phyloP scores from a whole-genome alignment of 495 filamentous ascomycete species.

The Aspergillus baeticus region DNA sequence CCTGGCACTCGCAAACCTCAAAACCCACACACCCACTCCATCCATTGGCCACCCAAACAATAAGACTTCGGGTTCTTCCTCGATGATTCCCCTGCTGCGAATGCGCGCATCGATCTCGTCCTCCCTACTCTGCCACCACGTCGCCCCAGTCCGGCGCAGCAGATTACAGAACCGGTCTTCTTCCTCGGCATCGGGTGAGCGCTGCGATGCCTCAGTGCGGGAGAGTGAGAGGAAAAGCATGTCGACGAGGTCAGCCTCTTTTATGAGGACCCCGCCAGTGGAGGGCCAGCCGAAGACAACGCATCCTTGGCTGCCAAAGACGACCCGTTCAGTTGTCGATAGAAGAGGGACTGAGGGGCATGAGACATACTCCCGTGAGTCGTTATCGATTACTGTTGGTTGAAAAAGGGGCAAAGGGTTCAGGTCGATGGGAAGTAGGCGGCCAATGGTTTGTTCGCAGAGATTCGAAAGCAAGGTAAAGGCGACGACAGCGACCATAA shows the following conservation, averaged over 20 bases:
- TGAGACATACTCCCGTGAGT: not conserved
- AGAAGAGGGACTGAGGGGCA: not conserved
- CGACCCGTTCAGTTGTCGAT: not conserved
- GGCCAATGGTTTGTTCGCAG: constrained; percentile 7
- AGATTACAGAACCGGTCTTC: constrained; percentile 7
- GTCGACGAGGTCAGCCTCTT: constrained; percentile 2
- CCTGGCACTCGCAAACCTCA: constrained; percentile 5
- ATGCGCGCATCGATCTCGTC: not conserved
- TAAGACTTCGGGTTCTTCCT: not conserved
- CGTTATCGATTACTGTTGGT: constrained; percentile 11
- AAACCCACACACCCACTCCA: constrained; percentile 11
- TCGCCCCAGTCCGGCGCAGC: constrained; percentile 6
- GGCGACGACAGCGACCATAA: not conserved
- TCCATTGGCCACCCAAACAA: constrained; percentile 2
- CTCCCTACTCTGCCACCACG: constrained; percentile 1
- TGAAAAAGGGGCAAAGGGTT: constrained; percentile 11
- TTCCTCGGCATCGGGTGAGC: constrained; percentile 2
- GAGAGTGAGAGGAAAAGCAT: constrained; percentile 6
- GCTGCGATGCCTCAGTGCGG: not conserved
- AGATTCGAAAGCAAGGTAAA: constrained; percentile 3
- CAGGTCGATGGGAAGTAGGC: constrained; percentile 4
- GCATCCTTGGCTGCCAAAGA: constrained; percentile 8
- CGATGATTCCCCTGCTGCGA: not conserved
- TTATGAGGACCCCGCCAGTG: not conserved
- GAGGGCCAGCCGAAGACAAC: constrained; percentile 18